Conservation (phyloP, 2,329 filamentous ascomycete species). For the Apiospora malaysiana region DNA sequence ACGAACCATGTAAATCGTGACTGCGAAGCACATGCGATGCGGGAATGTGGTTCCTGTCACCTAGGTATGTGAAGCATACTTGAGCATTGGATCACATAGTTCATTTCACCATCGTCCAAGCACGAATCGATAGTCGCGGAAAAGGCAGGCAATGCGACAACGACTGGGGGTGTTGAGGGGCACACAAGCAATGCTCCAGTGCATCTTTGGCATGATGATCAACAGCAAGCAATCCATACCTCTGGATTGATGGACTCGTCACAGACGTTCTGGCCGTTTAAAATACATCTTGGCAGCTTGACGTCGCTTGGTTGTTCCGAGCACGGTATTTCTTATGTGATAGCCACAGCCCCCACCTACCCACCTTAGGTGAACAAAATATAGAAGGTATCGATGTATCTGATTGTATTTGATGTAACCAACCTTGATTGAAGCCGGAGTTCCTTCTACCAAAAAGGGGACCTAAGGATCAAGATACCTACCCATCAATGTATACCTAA, state of each 20-base stretch:
- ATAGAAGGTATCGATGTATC: neutral
- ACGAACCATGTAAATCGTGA: neutral
- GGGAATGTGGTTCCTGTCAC: conserved; percentile 1
- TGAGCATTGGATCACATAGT: neutral
- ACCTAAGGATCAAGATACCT: neutral
- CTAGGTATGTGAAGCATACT: neutral
- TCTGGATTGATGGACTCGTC: neutral
- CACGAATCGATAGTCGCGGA: neutral
- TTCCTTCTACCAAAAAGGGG: neutral
- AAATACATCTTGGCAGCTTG: conserved; percentile 5
- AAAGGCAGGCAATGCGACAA: conserved; percentile 4
- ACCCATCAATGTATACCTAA: no score
- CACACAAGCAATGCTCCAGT: neutral
- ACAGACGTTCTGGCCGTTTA: neutral
- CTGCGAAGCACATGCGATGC: neutral
- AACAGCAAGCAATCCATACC: neutral
- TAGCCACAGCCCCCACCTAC: neutral
- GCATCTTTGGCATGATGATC: conserved; percentile 13
- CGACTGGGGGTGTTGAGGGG: neutral
- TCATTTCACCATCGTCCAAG: neutral
- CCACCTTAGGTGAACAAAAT: neutral
- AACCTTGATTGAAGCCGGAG: no score
- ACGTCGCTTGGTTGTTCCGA: neutral
- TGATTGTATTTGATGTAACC: neutral
- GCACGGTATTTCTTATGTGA: neutral